Conservation (phyloP, 2,329 filamentous ascomycete species). For the Botrytis sinoallii region DNA sequence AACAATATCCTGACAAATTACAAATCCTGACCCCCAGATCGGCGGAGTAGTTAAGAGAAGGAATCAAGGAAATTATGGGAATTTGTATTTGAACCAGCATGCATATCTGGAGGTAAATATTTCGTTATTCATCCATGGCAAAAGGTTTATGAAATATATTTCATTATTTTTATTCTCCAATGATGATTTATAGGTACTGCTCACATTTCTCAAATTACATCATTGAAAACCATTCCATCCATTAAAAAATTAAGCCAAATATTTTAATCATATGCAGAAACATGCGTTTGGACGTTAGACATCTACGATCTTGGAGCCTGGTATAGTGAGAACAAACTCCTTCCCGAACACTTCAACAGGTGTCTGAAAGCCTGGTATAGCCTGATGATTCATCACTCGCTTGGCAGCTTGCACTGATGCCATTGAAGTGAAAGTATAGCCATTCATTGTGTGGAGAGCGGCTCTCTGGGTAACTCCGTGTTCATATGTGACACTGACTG, state of each 20-base stretch:
- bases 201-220: background rate
- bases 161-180: background rate
- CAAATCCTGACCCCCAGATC: background rate
- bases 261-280: background rate
- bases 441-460: background rate
- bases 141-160: background rate
- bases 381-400: background rate
- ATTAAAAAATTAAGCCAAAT: background rate
- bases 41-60: background rate
- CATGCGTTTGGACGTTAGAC: rapidly evolving
- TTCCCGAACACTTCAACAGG: background rate
- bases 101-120: background rate
- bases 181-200: background rate
- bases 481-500: background rate
- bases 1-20: background rate
- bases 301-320: background rate
- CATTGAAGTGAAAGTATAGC: background rate
- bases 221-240: background rate
- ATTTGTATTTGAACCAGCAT: background rate
- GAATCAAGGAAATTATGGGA: rapidly evolving
- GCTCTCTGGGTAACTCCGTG: background rate
- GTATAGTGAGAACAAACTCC: background rate
- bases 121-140: background rate
- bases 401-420: background rate
- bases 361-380: background rate